Percentiles rank a stretch among this genome's conserved stretches.
These are phyloP conservation scores for Penicillium ucsense DNA, from an alignment of 495 filamentous ascomycete species.

Conservation along the genomic window DNA sequence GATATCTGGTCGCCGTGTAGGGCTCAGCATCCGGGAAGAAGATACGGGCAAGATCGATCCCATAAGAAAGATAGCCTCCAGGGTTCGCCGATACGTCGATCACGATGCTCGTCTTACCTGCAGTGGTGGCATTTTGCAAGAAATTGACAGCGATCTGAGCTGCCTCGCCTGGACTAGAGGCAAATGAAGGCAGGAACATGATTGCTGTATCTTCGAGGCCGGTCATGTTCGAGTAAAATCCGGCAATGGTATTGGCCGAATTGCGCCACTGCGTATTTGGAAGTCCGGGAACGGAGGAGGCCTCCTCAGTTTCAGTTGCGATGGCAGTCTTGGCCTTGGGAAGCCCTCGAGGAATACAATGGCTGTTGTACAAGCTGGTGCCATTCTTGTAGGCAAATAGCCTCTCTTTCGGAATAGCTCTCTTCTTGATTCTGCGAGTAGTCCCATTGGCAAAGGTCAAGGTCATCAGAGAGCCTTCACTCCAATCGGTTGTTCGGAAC, in stretches of 20 bases:
- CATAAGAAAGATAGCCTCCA: constrained; percentile 34
- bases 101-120: constrained; percentile 38
- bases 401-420: constrained; percentile 11
- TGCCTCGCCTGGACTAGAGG: constrained; percentile 12
- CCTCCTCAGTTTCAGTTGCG: constrained; percentile 40
- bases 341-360: constrained; percentile 13
- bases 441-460: constrained; percentile 17
- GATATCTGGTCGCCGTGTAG: constrained; percentile 34
- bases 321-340: constrained; percentile 2
- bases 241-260: constrained; percentile 23
- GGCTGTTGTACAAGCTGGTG: constrained; percentile 10
- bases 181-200: constrained; percentile 31
- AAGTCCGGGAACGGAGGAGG: constrained; percentile 26
- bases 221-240: constrained; percentile 28
- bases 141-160: constrained; percentile 20
- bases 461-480: constrained; percentile 9
- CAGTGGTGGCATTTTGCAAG: constrained; percentile 22
- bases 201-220: constrained; percentile 25
- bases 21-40: constrained; percentile 28
- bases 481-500: constrained; percentile 14
- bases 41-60: constrained; percentile 18
- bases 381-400: constrained; percentile 17
- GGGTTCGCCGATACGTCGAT: constrained; percentile 48
- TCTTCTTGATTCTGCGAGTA: constrained; percentile 8
- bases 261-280: constrained; percentile 52